These are phyloP conservation scores for Botrytis galanthina DNA, from an alignment of 2,329 filamentous ascomycete species.

Conservation along the genomic window DNA sequence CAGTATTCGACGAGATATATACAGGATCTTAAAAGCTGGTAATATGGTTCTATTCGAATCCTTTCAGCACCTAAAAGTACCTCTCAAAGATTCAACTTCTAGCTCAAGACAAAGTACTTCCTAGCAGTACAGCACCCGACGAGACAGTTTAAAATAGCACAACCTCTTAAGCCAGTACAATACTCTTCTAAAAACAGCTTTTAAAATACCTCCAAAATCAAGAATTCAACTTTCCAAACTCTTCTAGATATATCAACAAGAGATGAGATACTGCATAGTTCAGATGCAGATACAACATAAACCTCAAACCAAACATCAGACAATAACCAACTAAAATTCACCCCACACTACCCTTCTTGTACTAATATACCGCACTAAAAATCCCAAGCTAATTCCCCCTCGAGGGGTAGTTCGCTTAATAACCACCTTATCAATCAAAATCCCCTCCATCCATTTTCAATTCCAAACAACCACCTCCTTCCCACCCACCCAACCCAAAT, in stretches of 20 bases:
- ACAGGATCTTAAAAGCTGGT: no score
- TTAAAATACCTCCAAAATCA: neutral
- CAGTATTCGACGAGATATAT: neutral
- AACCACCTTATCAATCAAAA: neutral
- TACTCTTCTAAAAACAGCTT: no score
- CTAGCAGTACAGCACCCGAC: neutral
- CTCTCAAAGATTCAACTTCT: neutral
- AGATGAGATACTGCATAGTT: neutral
- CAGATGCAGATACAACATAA: neutral
- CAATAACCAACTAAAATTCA: neutral
- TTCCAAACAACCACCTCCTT: neutral
- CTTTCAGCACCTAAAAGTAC: neutral
- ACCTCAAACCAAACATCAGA: neutral
- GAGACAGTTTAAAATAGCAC: neutral
- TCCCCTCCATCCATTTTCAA: neutral
- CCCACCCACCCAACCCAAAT: neutral
- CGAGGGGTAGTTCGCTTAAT: neutral
- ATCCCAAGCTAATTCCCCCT: neutral
- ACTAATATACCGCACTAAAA: neutral
- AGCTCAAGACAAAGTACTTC: neutral
- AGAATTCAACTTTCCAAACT: neutral
- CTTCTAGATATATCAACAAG: neutral
- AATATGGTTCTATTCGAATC: neutral
- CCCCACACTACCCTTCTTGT: no score
- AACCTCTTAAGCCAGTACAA: accelerated